Base-by-base conservation (phyloP, 805 yeast species). In the Clavispora vitiphila region DNA sequence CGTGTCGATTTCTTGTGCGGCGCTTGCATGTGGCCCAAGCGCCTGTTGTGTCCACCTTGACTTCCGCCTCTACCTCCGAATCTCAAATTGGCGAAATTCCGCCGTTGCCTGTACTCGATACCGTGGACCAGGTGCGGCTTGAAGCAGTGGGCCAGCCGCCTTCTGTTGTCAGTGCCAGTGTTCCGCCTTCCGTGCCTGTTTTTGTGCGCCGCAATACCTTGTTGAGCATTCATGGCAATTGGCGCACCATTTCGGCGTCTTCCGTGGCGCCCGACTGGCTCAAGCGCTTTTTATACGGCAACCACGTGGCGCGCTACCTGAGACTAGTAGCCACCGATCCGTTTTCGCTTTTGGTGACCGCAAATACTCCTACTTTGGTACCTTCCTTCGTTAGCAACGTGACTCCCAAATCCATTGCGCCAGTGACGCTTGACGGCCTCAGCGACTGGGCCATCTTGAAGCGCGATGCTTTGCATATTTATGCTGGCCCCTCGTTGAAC, bases 101-200 rank as follows among this genome's bases (percentile, higher is more conserved):
- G 23, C 20, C 20, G 5, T 29, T 41, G 9, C 41, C 44, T 3
- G 38, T 24, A 16, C 38, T 41, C 16, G 35, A 29, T 2, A 35
- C 41, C 9, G 35, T 21, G 35, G 38, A 21, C 31, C 29, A 25
- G 18, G 24, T 39, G 12, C 20, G 58, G 21, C 66, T 76, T 45
- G 59, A 67, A 35, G 61, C 76, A 0, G 50, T 78, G 41, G 82
- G 81, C 6, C 60, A 56, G 5, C 74, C 80, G 2, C 71, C 76
- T 18, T 63, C 79, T 0, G 64, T 78, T 0, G 57, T 79, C 18
- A 64, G 76, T 5, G 56, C 79, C n/a, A 61, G 69, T 1, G 54
- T 76, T n/a, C 80, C 82, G 1, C 80, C 86, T 1, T 79, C 85
- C 0, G 61, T 77, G 1, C 84, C 86, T 0, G 58, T 78, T 2